Conservation (phyloP, 805 yeast species). For the Teunomyces kruisii region DNA sequence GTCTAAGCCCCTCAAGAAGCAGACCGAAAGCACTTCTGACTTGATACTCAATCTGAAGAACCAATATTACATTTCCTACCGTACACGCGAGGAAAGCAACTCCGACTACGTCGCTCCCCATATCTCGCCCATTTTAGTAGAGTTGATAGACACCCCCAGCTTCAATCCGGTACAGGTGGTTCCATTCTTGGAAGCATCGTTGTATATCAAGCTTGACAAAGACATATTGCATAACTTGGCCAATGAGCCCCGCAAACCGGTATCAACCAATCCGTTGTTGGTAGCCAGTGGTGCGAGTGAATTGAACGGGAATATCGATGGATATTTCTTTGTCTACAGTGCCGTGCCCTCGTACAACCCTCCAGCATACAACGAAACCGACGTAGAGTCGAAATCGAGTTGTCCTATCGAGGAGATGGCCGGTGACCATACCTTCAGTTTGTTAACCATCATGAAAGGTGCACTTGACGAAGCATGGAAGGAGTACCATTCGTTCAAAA, state of each 20-base stretch:
- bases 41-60: slow-evolving; percentile 15
- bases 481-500: slow-evolving; percentile 57
- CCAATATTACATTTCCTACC: slow-evolving; percentile 20
- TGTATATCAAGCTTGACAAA: slow-evolving; percentile 60
- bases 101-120: slow-evolving; percentile 40
- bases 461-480: slow-evolving; percentile 74
- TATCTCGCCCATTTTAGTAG: slow-evolving; percentile 61
- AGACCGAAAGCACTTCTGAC: slow-evolving; percentile 1
- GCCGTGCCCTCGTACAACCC: slow-evolving; percentile 65
- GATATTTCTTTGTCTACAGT: slow-evolving; percentile 67
- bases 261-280: slow-evolving; percentile 62
- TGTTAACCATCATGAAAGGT: slow-evolving; percentile 48
- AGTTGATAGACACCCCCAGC: slow-evolving; percentile 74
- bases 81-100: slow-evolving; percentile 6
- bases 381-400: slow-evolving; percentile 8
- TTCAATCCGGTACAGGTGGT: slow-evolving; percentile 65
- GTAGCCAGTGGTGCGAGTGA: slow-evolving; percentile 82
- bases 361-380: slow-evolving; percentile 50
- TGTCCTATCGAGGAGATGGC: slow-evolving; percentile 9
- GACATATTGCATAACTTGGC: slow-evolving; percentile 62
- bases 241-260: slow-evolving; percentile 59
- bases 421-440: slow-evolving; percentile 29
- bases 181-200: slow-evolving; percentile 73
- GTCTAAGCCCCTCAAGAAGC: slow-evolving; percentile 6
- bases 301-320: slow-evolving; percentile 72